Conservation (phyloP, 148 eudicot genomes). For the Rhododendron simsii region DNA sequence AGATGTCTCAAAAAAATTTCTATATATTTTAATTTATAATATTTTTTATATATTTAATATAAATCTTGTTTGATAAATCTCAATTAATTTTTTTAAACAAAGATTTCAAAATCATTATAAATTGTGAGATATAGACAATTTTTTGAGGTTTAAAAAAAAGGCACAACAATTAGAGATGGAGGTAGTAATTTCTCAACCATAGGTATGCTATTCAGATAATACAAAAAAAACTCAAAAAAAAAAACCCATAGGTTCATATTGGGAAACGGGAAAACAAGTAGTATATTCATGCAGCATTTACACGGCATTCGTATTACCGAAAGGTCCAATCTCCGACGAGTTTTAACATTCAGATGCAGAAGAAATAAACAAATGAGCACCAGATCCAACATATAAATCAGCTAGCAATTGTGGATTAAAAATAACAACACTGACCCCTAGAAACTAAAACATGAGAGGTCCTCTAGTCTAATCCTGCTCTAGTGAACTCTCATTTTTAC, state of each 20-base stretch:
- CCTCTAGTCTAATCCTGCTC: neutral
- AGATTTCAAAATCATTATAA: too few relatives aligned
- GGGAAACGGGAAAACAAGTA: neutral
- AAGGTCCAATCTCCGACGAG: neutral
- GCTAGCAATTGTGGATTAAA: neutral
- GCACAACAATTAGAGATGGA: too few relatives aligned
- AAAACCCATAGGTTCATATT: neutral
- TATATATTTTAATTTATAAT: too few relatives aligned
- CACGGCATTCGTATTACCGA: neutral
- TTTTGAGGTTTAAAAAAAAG: too few relatives aligned
- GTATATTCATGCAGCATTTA: neutral
- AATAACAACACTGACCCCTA: neutral
- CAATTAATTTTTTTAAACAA: too few relatives aligned
- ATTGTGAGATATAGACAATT: too few relatives aligned
- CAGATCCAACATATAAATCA: neutral
- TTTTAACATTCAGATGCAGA: neutral
- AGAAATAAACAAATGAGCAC: constrained; percentile 14
- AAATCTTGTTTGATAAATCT: too few relatives aligned
- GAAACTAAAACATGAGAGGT: neutral
- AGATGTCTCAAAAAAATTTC: too few relatives aligned
- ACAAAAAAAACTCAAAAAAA: too few relatives aligned
- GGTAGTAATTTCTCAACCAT: too few relatives aligned
- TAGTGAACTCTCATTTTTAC: neutral
- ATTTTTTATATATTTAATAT: too few relatives aligned
- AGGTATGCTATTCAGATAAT: neutral